Conservation (phyloP, 2,329 filamentous ascomycete genomes). For the Tolypocladium nubicola region DNA sequence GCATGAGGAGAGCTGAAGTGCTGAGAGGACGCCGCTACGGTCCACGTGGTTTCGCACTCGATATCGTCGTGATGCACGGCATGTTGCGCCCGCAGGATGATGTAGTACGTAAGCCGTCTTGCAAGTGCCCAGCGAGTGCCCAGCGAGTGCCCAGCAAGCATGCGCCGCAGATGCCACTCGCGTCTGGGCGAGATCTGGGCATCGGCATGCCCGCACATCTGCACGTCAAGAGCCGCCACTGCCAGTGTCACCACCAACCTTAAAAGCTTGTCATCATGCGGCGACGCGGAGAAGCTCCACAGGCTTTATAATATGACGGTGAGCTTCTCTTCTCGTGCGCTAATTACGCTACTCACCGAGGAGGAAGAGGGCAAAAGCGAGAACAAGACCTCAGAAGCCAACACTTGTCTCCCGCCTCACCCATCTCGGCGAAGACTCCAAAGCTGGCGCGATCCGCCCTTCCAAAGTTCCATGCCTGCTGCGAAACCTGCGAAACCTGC, state of each 20-base stretch:
- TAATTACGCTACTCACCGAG: background rate
- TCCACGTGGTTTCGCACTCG: background rate
- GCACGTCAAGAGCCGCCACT: background rate
- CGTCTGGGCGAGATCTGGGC: background rate
- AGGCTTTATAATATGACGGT: background rate
- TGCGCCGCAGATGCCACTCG: background rate
- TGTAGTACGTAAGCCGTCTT: background rate
- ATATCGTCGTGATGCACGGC: background rate
- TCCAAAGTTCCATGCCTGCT: background rate
- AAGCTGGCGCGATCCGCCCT: background rate
- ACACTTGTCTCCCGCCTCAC: background rate
- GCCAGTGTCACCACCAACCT: background rate
- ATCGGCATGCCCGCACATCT: background rate
- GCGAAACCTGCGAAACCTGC: background rate
- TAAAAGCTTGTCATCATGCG: background rate
- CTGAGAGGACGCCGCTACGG: no score
- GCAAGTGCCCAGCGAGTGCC: background rate
- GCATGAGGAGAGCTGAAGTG: background rate
- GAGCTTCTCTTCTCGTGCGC: background rate
- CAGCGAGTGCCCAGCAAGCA: background rate
- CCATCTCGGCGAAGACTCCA: background rate
- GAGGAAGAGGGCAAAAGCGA: background rate
- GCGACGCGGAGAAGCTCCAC: background rate
- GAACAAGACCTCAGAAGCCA: background rate
- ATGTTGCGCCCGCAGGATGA: no score